Percentiles rank a stretch among this genome's conserved stretches.
Evolutionary conservation across 441 rosid genomes (phyloP).

Genomic region (Dalechampia spathulata): DNA sequence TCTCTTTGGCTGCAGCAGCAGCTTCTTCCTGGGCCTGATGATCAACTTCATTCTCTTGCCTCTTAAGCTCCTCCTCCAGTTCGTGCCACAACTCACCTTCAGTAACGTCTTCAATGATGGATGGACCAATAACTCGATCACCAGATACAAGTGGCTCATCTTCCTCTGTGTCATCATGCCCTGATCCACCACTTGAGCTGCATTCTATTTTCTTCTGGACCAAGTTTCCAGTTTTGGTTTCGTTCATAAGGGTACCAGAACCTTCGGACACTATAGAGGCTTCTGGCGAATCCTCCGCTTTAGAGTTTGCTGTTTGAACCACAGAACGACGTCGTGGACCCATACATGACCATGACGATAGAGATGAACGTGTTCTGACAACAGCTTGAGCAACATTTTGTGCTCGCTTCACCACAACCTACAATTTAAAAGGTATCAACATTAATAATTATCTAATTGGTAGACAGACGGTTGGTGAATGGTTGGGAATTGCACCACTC

Average conservation of each 20-base stretch:
- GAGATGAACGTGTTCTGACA: slow-evolving; percentile 65
- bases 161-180: slow-evolving; percentile 55
- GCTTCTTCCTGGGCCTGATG: slow-evolving; percentile 58
- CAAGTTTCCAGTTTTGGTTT: slow-evolving; percentile 22
- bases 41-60: slow-evolving; percentile 51
- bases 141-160: slow-evolving; percentile 49
- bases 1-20: slow-evolving; percentile 73
- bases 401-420: slow-evolving; percentile 94
- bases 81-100: slow-evolving; percentile 87
- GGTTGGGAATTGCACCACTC: too few species aligned
- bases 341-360: slow-evolving; percentile 90
- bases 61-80: slow-evolving; percentile 74
- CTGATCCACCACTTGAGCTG: slow-evolving; percentile 40
- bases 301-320: slow-evolving; percentile 32
- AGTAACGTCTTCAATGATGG: slow-evolving; percentile 41
- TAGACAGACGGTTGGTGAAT: neutral
- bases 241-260: slow-evolving; percentile 34
- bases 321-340: slow-evolving; percentile 70
- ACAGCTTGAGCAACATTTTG: slow-evolving; percentile 89
- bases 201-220: slow-evolving; percentile 30
- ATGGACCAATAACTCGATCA: slow-evolving; percentile 27
- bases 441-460: too few species aligned
- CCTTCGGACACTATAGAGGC: slow-evolving; percentile 38
- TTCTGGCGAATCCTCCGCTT: slow-evolving; percentile 41
- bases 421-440: neutral